Base-by-base conservation (phyloP, 495 filamentous ascomycete genomes). In the Penicillium bialowiezense region DNA sequence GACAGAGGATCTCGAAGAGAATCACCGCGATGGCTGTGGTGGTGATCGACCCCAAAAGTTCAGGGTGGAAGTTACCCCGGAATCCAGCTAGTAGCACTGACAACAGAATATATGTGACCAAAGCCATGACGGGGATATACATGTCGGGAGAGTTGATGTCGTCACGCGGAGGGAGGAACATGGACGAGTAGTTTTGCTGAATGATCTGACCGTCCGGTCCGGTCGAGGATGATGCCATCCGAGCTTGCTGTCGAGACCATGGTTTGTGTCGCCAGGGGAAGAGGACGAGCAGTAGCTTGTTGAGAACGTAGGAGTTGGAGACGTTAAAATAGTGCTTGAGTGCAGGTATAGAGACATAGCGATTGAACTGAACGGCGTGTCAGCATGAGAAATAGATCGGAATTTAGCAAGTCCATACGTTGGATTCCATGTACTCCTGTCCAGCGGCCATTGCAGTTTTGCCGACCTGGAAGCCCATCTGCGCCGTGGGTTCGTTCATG, bases 261-360 rank as follows among this genome's bases (percentile, higher is more conserved):
- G 91, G 91, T 62, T 91, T 89, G 70, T 99, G 93, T 48, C 91
- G 77, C 91, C 92, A 99, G 20, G 93, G 93, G 68, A 97, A 97
- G 50, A 99, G 84, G 36, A 99, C 90, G 31, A 99, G 80, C 56
- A 82, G 82, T 42, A 93, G 76, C 65, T 92, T 93, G 67, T 80
- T 86, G 62, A 91, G 71, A 59, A 93, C 87, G 67, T 93, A 93
- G 59, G 79, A 85, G 76, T 96, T 97, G 60, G 90, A 91, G 55
- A 98, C 93, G 67, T 89, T 91, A 75, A 96, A 98, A 73, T 97
- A 97, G 68, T 95, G 90, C 69, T 92, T 97, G n/a, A 96, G 82
- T 20, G 85, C 87, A 17, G 88, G 84, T 59, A 95, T 86, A 64
- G 89, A 93, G 65, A 98, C 82, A 68, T 93, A 95, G 71, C 91